A percentile compares a stretch with the other conserved stretches of the same genome.
phyloP scores from a whole-genome alignment of 176 grass and related monocot species.

The Saccharum officinarum region DNA sequence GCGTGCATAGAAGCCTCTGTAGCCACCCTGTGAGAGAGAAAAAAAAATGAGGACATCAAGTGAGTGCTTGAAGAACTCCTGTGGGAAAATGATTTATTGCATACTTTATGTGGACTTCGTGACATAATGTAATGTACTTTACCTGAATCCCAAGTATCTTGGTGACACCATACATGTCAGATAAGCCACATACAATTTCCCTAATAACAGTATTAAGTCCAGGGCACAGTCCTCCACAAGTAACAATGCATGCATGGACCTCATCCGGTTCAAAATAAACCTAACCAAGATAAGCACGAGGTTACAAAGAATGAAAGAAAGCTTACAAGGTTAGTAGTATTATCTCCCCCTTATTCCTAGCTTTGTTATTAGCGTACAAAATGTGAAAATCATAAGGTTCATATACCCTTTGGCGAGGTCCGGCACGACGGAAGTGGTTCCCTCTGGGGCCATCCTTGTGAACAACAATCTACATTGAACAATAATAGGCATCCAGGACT shows the following conservation, averaged over 20 bases:
- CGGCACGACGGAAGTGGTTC: constrained; percentile 85
- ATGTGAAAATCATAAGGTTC: neutral
- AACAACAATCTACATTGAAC: constrained; percentile 69
- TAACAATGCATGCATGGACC: constrained; percentile 94
- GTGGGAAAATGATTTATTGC: neutral
- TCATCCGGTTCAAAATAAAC: constrained; percentile 91
- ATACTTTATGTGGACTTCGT: neutral
- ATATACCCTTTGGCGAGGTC: constrained; percentile 82
- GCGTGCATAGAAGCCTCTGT: constrained; percentile 86
- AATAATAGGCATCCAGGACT: neutral
- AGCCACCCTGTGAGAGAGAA: constrained; percentile 64
- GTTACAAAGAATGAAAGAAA: constrained; percentile 23
- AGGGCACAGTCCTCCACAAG: constrained; percentile 96
- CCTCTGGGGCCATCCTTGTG: constrained; percentile 80
- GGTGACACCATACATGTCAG: constrained; percentile 86
- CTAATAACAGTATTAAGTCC: constrained; percentile 98
- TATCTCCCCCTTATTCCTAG: neutral
- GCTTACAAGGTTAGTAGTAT: neutral
- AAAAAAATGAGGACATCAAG: neutral
- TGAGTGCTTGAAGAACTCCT: neutral
- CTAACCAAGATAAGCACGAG: constrained; percentile 27
- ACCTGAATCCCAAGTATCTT: constrained; percentile 92
- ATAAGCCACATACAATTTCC: constrained; percentile 95
- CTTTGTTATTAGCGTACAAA: neutral
- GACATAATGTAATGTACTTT: constrained; percentile 13